Evolutionary conservation across 495 filamentous ascomycete species (phyloP), one percentile per base, ranked within the genome.

Genomic region (Penicillium atrosanguineum): DNA sequence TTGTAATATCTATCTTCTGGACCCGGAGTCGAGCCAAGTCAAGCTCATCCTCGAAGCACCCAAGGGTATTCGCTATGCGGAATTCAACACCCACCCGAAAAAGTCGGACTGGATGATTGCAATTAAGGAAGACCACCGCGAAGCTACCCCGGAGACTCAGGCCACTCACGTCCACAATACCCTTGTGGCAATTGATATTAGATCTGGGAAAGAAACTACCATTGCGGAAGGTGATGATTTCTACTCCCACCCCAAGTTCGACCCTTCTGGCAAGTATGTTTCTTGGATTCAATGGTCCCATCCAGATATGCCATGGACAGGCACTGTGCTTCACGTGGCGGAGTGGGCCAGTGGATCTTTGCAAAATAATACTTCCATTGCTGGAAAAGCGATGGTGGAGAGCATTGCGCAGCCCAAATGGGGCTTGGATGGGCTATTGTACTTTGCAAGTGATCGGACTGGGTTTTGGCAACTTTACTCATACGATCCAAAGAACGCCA

Each of bases 211-310:
- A 25, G 65, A 61, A 21, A 46, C 41, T 0, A 62, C 48, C 0
- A 58, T 69, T 41, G 57, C 57, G 1, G 34, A 61, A 28, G 77
- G 74, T 0, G 73, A 74, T 7, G 75, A 82, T 50, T 82, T 80
- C 56, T 79, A 79, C 52, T 64, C 64, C 3, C 69, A 74, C 50
- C 76, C 78, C 6, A 73, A 72, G 43, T 79, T 80, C 51, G 71
- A 70, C 46, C 68, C 67, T 8, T 66, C 75, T 37, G 76, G 76
- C 1, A 63, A 59, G 19, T 61, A 65, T 49, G 56, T 80, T 14
- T 73, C 64, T 11, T 80, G 78, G 76, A 68, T 76, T 41, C 69
- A 80, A 50, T 80, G 77, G 76, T 59, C 71, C 34, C 75, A 80
- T 60, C 79, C 77, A 0, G 69, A 73, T 48, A 75, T 79, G 70